Evolutionary conservation across 2,329 filamentous ascomycete genomes (phyloP).

Genomic region (Davidsoniella neocaledoniae): DNA sequence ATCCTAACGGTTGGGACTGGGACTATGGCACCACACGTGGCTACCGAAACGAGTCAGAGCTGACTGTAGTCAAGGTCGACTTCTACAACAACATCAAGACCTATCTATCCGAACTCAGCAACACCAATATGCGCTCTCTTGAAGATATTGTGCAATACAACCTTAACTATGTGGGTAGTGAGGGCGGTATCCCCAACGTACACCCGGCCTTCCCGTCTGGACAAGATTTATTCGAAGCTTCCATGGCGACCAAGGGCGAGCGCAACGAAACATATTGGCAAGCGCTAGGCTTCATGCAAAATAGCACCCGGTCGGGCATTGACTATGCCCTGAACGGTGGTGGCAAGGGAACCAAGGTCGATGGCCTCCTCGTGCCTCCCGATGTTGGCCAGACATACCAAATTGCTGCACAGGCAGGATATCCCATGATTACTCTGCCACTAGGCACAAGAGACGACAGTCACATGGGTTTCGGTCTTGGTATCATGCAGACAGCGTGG

Average conservation of each 20-base stretch:
- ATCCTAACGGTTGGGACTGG: constrained; percentile 57
- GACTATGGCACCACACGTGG: constrained; percentile 46
- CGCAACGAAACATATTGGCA: constrained; percentile 50
- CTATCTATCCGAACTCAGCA: constrained; percentile 46
- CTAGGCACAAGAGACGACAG: constrained; percentile 34
- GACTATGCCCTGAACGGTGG: constrained; percentile 40
- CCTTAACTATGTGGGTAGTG: constrained; percentile 43
- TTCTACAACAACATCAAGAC: constrained; percentile 45
- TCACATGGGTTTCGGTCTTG: constrained; percentile 27
- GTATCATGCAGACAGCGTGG: constrained; percentile 43
- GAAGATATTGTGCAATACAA: constrained; percentile 53
- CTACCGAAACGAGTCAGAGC: constrained; percentile 56
- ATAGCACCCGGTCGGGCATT: constrained; percentile 47
- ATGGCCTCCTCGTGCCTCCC: constrained; percentile 50
- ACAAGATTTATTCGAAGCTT: constrained; percentile 54
- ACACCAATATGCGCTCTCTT: constrained; percentile 41
- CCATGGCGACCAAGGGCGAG: constrained; percentile 40
- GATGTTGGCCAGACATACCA: constrained; percentile 52
- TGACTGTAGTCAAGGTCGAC: constrained; percentile 54
- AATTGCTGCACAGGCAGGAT: constrained; percentile 59
- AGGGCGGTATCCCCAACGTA: constrained; percentile 43
- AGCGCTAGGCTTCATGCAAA: constrained; percentile 44
- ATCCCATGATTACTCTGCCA: constrained; percentile 55
- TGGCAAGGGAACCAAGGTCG: constrained; percentile 26
- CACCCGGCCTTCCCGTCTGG: constrained; percentile 51